Evolutionary conservation across 306 rosid genomes (phyloP).

Genomic region (Sophora flavescens): DNA sequence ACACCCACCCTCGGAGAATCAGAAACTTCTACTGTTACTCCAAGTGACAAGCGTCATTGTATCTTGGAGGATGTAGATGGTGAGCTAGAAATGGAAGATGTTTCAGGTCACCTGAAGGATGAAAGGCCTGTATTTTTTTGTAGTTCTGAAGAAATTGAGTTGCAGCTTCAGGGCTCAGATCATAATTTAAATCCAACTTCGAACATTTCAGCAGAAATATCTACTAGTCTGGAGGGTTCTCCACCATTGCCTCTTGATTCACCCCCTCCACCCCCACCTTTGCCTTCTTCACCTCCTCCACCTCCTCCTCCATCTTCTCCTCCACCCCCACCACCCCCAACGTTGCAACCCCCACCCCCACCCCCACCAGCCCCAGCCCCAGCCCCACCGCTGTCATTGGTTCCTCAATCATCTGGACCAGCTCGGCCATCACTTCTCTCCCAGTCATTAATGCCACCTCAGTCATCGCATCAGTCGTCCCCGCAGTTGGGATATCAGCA

Average conservation of each 20-base stretch:
- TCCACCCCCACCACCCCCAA: constrained; percentile 59
- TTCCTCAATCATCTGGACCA: constrained; percentile 68
- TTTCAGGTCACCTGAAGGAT: constrained; percentile 88
- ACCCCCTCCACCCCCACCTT: constrained; percentile 92
- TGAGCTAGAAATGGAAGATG: constrained; percentile 99
- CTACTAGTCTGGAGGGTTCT: constrained; percentile 77
- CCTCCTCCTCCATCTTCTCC: constrained; percentile 59
- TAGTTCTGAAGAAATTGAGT: constrained; percentile 60
- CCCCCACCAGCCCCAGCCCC: constrained; percentile 70
- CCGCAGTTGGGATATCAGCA: constrained; percentile 79
- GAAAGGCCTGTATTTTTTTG: constrained; percentile 57
- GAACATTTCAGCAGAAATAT: constrained; percentile 54
- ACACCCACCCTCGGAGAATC: constrained; percentile 64
- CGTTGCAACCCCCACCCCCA: constrained; percentile 72
- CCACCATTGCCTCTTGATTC: constrained; percentile 95
- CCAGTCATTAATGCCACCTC: constrained; percentile 72
- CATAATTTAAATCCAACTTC: constrained; percentile 54
- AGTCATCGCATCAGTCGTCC: constrained; percentile 71
- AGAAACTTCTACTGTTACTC: constrained; percentile 74
- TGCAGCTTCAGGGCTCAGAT: constrained; percentile 57
- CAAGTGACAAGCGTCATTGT: constrained; percentile 92
- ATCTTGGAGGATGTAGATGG: constrained; percentile 98
- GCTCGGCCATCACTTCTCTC: constrained; percentile 62
- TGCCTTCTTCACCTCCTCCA: constrained; percentile 90
- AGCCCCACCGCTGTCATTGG: constrained; percentile 62